Base-by-base conservation (phyloP, 2,329 filamentous ascomycete genomes). In the Fusarium begoniae region DNA sequence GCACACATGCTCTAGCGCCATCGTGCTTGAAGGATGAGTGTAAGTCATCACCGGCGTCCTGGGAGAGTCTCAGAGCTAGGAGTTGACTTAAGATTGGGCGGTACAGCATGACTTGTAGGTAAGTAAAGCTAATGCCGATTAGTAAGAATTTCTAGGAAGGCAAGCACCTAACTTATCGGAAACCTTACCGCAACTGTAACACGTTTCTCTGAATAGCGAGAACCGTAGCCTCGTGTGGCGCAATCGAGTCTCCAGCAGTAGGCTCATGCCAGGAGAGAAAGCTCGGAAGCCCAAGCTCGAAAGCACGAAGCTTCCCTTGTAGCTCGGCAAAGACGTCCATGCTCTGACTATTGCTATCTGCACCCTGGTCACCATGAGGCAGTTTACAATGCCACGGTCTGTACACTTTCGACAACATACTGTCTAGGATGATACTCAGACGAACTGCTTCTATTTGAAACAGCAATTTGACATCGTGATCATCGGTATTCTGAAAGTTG, bases 11-110 rank as follows among this genome's bases (percentile, higher is more conserved):
- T 5, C 32, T 50, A 1, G 56, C 43, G 0, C 56, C 56, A 6
- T 59, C 56, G 8, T 50, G 56, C 12, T 50, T 59, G 24, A 59
- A 59, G 0, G 56, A 59, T 50, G 41, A 50, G 20, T 59, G 43
- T 9, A 59, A 20, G 8, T 50, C 56, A 3, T 50, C 24, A 18
- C 18, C 11, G 8, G 8, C 8, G 2, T 18, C 43, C 8, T 24
- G 30, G 0, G 56, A 40, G 2, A n/a, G n/a, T n/a, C 7, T 26
- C 5, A 50, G 11, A 15, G 56, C 56, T 2, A 59, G 4, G 0
- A 59, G 32, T 6, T 59, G 56, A 38, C 30, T 59, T 0, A 59
- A 5, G 6, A 59, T 59, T 17, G 56, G 56, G 30, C 56, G 56
- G 20, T 59, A 59, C 17, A 59, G 43, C 43, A 59, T 59, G 24